These are phyloP conservation scores for Hemileccinum impolitum DNA, from an alignment of 768 basidiomycete genomes.

Conservation along the genomic window DNA sequence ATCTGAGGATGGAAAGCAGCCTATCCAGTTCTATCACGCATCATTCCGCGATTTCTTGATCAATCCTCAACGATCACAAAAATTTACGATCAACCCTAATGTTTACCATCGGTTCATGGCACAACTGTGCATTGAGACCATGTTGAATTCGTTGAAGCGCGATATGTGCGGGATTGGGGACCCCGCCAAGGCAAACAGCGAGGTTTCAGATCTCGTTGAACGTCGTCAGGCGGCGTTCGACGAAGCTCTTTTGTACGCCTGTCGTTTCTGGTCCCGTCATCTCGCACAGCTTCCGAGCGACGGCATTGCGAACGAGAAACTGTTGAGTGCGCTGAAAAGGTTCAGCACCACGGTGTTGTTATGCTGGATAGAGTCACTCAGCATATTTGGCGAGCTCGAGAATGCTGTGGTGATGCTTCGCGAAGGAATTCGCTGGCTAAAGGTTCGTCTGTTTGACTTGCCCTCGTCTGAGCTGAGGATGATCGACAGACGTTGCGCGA, in stretches of 20 bases:
- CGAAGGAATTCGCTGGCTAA: conserved; percentile 12
- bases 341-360: conserved; percentile 16
- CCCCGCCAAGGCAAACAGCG: conserved; percentile 13
- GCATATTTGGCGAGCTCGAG: conserved; percentile 19
- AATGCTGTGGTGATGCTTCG: conserved; percentile 15
- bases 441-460: conserved; percentile 2
- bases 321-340: conserved; percentile 3
- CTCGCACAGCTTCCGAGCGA: conserved; percentile 9
- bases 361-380: conserved; percentile 17
- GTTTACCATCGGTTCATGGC: conserved; percentile 19
- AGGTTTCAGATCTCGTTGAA: conserved; percentile 17
- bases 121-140: conserved; percentile 15
- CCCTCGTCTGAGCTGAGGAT: background rate
- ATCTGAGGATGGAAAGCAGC: conserved; percentile 18
- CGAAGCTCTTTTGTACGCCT: conserved; percentile 17
- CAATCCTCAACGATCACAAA: conserved; percentile 14
- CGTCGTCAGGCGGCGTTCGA: conserved; percentile 11
- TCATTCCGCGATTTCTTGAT: conserved; percentile 22
- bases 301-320: conserved; percentile 2
- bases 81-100: conserved; percentile 12
- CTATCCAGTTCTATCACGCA: conserved; percentile 20
- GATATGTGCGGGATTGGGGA: conserved; percentile 21
- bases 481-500: conserved; percentile 4
- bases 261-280: conserved; percentile 20
- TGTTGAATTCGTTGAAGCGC: conserved; percentile 17